Evolutionary conservation across 225 moss, liverwort and hornwort genomes (phyloP), one percentile per base, ranked within the genome.

Genomic region (Physcomitrium patens): DNA sequence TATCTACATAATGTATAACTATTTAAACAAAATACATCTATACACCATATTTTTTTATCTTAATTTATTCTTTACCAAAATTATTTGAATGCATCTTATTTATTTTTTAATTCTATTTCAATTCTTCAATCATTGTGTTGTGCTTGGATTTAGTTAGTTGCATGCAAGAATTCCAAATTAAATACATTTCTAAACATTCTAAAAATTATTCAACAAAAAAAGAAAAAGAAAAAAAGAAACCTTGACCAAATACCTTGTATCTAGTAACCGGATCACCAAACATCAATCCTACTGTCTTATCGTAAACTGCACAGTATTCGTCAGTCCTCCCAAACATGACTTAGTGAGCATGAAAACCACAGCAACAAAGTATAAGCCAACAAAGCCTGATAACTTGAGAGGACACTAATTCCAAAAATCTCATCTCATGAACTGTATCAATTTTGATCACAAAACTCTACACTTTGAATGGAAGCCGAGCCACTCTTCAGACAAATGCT

Each of bases 231-330:
- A 24, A 24, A 24, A 24, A 24, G 1, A 1, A 24, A 24, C 37
- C 9, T 0, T 12, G 18, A 67, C 10, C 9, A 2, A 56, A 44
- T 67, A 90, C 90, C 90, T 90, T 90, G 64, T 88, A 91, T 61
- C 96, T 92, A 72, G 94, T 65, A 73, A 97, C 91, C 8, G 96
- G 96, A 62, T 97, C 96, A 47, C 86, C 89, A 20, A 97, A 94
- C 92, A 85, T 94, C 78, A 97, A 77, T 69, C 96, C 96, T 68
- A 94, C 96, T 45, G 96, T 97, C 77, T 97, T 94, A 74, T 97
- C 96, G 68, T 97, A 97, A 14, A 97, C 96, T 90, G 90, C 75
- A 75, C 59, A 67, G 71, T 26, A 23, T n/a, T 73, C 49, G 51
- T 80, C 49, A 80, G 31, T 47, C 23, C 48, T 42, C 2, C 10